Evolutionary conservation across 2,329 filamentous ascomycete genomes (phyloP).

Genomic region (Cladosporium sp.): DNA sequence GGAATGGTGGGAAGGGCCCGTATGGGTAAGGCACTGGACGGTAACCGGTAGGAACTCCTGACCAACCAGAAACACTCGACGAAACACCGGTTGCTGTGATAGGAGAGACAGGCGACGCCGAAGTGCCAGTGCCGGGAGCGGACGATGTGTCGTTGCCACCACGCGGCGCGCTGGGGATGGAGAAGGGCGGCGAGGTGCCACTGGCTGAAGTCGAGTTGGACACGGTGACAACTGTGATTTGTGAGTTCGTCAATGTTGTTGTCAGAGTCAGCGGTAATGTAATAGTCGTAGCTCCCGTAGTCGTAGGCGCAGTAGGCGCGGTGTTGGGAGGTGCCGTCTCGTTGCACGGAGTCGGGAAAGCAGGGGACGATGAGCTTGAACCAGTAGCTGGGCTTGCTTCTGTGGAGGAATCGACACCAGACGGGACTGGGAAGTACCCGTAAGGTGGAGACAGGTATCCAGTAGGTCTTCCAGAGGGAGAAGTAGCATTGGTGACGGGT

Average conservation of each 20-base stretch:
- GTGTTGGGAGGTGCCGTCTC: background rate
- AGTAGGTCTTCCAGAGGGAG: background rate
- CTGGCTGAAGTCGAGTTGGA: conserved; percentile 4
- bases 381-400: conserved; percentile 9
- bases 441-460: background rate
- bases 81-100: conserved; percentile 8
- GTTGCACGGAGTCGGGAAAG: conserved; percentile 13
- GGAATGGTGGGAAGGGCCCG: conserved; percentile 11
- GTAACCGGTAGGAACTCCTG: conserved; percentile 7
- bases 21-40: background rate
- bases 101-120: background rate
- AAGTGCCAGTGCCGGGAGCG: conserved; percentile 1
- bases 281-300: background rate
- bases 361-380: conserved; percentile 4
- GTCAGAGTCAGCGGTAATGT: conserved; percentile 13
- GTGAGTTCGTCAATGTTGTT: background rate
- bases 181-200: conserved; percentile 8
- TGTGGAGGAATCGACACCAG: conserved; percentile 1
- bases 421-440: conserved; percentile 10
- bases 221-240: background rate
- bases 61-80: background rate
- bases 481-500: conserved; percentile 4
- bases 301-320: conserved; percentile 6
- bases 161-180: conserved; percentile 2
- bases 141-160: conserved; percentile 8